A percentile compares a stretch with the other conserved stretches of the same genome.
phyloP scores from a whole-genome alignment of 1,284 basidiomycete species.

The Trametes polyzona region DNA sequence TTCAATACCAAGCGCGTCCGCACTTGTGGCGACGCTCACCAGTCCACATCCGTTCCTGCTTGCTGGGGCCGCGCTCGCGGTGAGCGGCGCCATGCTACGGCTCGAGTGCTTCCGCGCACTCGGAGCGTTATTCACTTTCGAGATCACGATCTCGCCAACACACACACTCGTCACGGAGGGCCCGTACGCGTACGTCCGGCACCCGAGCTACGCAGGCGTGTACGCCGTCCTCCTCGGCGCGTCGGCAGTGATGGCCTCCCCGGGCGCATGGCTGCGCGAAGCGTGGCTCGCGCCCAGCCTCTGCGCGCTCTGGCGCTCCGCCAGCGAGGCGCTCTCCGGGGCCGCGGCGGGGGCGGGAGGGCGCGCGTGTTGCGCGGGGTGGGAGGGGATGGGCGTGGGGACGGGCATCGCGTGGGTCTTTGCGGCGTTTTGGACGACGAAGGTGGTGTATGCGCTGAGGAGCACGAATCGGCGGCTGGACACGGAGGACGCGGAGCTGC shows the following conservation, averaged over 20 bases:
- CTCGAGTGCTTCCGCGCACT: slow-evolving; percentile 33
- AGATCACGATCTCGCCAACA: slow-evolving; percentile 32
- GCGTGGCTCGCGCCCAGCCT: slow-evolving; percentile 23
- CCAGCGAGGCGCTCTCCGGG: background rate
- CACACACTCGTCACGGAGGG: slow-evolving; percentile 34
- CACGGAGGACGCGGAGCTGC: slow-evolving; percentile 57
- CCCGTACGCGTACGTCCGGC: slow-evolving; percentile 35
- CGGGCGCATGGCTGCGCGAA: slow-evolving; percentile 33
- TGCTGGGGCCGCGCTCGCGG: slow-evolving; percentile 22
- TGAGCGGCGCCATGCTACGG: slow-evolving; percentile 27
- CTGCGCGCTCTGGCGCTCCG: slow-evolving; percentile 35
- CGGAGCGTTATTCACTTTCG: slow-evolving; percentile 36
- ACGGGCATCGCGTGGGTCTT: slow-evolving; percentile 27
- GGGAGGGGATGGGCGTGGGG: slow-evolving; percentile 22
- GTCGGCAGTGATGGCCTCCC: slow-evolving; percentile 28
- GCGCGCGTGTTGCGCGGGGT: slow-evolving; percentile 20
- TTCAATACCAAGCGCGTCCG: background rate
- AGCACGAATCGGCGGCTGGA: slow-evolving; percentile 31
- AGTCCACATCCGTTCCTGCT: slow-evolving; percentile 24
- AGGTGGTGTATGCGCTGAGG: slow-evolving; percentile 31
- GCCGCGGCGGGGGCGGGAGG: slow-evolving; percentile 14
- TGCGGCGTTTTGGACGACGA: slow-evolving; percentile 32
- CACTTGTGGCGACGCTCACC: too few species aligned
- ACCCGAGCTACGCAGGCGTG: slow-evolving; percentile 37
- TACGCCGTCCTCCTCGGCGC: slow-evolving; percentile 34